Conservation (phyloP, 345 rosid genomes). For the Dovyalis caffra region DNA sequence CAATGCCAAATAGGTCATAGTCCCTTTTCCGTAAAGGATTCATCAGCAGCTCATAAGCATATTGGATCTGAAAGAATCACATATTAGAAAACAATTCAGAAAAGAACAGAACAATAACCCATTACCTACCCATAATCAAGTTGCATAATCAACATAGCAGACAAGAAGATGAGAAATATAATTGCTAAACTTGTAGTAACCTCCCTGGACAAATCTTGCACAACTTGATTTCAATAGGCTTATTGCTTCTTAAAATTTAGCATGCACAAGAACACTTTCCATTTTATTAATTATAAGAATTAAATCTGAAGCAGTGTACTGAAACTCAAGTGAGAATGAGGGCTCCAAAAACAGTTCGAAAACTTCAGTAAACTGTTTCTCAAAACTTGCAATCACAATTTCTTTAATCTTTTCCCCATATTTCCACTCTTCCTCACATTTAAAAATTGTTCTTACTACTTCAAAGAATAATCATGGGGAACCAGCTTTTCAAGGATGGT, state of each 20-base stretch:
- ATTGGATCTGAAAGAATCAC: conserved; percentile 52
- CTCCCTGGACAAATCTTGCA: not conserved
- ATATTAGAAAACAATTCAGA: conserved; percentile 1
- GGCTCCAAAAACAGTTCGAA: not conserved
- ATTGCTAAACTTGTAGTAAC: not conserved
- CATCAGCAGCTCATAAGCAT: conserved; percentile 77
- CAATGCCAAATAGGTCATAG: conserved; percentile 72
- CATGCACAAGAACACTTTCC: not conserved
- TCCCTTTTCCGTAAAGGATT: conserved; percentile 79
- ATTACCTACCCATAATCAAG: not conserved
- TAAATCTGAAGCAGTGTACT: not conserved
- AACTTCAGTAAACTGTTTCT: not conserved
- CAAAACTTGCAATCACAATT: not conserved
- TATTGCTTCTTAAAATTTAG: not conserved
- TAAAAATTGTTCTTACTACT: not conserved
- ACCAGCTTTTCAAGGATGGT: not conserved
- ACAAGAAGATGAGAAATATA: not conserved
- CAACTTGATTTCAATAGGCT: not conserved
- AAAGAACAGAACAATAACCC: not conserved
- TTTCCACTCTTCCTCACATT: not conserved
- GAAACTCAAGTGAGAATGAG: not conserved
- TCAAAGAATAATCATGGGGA: not conserved
- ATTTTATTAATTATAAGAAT: too few species aligned
- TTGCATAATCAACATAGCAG: not conserved
- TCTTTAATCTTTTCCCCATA: not conserved